Conservation (phyloP, 768 basidiomycete species). For the Amanita molliuscula region DNA sequence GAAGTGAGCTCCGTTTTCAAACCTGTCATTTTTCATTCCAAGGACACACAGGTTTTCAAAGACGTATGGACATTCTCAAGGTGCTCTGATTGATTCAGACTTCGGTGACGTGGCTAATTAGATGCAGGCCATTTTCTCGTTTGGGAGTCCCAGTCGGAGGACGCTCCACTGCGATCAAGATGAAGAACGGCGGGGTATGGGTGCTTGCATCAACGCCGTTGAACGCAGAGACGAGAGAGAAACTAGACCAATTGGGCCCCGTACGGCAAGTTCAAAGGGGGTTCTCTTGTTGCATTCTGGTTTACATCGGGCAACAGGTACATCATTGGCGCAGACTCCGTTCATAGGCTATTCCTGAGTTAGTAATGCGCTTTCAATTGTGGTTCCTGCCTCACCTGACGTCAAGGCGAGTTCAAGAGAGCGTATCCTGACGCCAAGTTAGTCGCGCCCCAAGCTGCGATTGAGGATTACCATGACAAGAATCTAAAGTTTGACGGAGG, state of each 20-base stretch:
- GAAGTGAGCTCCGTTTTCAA: conserved; percentile 18
- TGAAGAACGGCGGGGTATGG: conserved; percentile 64
- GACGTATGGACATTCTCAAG: conserved; percentile 59
- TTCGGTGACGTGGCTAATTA: background rate
- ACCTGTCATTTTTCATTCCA: background rate
- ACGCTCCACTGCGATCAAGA: conserved; percentile 70
- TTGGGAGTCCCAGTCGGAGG: conserved; percentile 71
- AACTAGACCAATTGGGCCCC: conserved; percentile 52
- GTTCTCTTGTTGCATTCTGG: background rate
- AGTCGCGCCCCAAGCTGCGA: conserved; percentile 51
- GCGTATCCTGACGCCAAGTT: conserved; percentile 65
- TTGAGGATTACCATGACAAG: conserved; percentile 40
- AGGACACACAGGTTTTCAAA: conserved; percentile 28
- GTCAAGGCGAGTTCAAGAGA: conserved; percentile 49
- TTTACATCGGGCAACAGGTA: conserved; percentile 25
- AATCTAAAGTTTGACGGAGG: conserved; percentile 53
- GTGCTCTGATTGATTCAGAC: conserved; percentile 18
- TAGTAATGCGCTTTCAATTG: conserved; percentile 7
- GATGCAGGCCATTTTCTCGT: conserved; percentile 52
- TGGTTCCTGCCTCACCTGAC: conserved; percentile 5
- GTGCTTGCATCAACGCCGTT: conserved; percentile 75
- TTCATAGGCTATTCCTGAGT: conserved; percentile 55
- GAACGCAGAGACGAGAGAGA: conserved; percentile 50
- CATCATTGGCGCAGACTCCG: conserved; percentile 46
- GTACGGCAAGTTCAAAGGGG: conserved; percentile 39